These are phyloP conservation scores for Cadophora malorum DNA, from an alignment of 2,329 filamentous ascomycete genomes.

Conservation along the genomic window DNA sequence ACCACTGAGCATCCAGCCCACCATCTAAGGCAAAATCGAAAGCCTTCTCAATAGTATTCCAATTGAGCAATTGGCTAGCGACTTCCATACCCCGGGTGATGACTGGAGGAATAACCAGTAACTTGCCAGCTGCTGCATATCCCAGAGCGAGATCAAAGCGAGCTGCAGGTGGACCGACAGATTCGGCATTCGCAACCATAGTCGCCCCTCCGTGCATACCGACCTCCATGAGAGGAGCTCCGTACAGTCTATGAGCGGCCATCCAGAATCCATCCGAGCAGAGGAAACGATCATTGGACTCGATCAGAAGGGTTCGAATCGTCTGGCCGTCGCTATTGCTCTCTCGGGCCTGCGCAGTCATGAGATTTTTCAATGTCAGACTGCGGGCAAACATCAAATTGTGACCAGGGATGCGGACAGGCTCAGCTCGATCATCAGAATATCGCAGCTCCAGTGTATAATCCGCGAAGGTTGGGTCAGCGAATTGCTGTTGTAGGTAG, in stretches of 20 bases:
- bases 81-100: constrained; percentile 64
- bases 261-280: constrained; percentile 62
- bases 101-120: constrained; percentile 62
- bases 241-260: constrained; percentile 64
- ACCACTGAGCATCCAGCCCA: constrained; percentile 49
- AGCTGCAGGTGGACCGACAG: constrained; percentile 48
- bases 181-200: constrained; percentile 35
- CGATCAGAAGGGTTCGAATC: constrained; percentile 52
- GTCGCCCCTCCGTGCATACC: constrained; percentile 23
- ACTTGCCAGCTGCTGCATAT: constrained; percentile 67
- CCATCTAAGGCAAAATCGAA: constrained; percentile 64
- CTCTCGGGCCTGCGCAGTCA: constrained; percentile 40
- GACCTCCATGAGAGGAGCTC: constrained; percentile 55
- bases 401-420: constrained; percentile 59
- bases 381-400: constrained; percentile 63
- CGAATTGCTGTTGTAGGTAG: constrained; percentile 51
- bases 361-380: constrained; percentile 48
- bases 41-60: constrained; percentile 66
- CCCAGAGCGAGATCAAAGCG: constrained; percentile 64
- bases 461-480: constrained; percentile 51
- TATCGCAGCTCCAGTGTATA: constrained; percentile 56
- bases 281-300: constrained; percentile 59
- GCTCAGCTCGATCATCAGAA: constrained; percentile 48
- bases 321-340: constrained; percentile 40
- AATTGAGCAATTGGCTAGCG: constrained; percentile 62